phyloP scores from a whole-genome alignment of 345 rosid genomes.

The Eucalyptus victrix region DNA sequence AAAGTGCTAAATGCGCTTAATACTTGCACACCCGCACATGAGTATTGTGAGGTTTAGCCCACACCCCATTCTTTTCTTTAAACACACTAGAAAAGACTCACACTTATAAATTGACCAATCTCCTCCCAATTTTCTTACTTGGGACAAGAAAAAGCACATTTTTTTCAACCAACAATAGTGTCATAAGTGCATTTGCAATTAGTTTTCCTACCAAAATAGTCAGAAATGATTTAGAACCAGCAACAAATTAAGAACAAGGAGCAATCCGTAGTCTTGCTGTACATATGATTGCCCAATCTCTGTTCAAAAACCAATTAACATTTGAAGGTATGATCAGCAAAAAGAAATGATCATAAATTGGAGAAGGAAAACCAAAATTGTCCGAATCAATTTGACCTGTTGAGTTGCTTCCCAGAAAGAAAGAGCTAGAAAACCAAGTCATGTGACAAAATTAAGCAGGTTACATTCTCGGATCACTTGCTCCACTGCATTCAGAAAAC shows the following conservation, averaged over 20 bases:
- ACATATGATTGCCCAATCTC: neutral
- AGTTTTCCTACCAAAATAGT: neutral
- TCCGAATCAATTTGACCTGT: neutral
- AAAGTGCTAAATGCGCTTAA: too few species aligned
- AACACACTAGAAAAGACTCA: too few species aligned
- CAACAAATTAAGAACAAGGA: neutral
- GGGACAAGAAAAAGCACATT: too few species aligned
- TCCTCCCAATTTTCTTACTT: too few species aligned
- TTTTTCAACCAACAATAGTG: too few species aligned
- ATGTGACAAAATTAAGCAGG: neutral
- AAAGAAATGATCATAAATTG: neutral
- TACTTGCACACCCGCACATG: fast-evolving
- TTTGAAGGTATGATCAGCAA: neutral
- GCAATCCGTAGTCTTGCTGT: neutral
- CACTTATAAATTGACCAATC: too few species aligned
- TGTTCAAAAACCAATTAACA: too few species aligned
- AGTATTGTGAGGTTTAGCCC: too few species aligned
- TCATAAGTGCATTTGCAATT: too few species aligned
- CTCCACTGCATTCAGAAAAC: neutral
- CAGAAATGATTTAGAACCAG: neutral
- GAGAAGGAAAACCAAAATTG: neutral
- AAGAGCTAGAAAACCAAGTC: neutral
- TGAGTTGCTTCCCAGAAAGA: neutral
- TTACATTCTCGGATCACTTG: neutral
- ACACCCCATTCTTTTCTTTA: too few species aligned